phyloP scores from a whole-genome alignment of 768 basidiomycete species.

The Lactarius psammicola region DNA sequence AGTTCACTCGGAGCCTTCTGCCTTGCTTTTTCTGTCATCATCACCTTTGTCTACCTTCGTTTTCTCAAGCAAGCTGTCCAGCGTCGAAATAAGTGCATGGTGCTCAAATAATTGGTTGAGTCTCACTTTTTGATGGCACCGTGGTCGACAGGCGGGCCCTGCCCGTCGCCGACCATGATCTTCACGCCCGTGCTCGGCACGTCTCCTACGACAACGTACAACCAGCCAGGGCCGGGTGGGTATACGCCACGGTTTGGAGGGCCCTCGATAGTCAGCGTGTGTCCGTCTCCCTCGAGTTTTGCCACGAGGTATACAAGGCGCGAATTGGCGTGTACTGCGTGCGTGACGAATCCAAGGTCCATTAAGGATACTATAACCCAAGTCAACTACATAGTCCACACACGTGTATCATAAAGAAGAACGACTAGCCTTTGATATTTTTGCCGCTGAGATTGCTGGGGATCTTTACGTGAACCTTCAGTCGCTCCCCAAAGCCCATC shows the following conservation, averaged over 20 bases:
- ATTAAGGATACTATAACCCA: conserved; percentile 58
- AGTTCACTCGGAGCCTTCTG: conserved; percentile 24
- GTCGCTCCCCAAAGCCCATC: conserved; percentile 47
- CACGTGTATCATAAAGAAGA: not conserved
- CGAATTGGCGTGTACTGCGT: conserved; percentile 71
- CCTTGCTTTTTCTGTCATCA: conserved; percentile 34
- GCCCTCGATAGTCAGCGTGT: conserved; percentile 54
- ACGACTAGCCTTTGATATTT: conserved; percentile 50
- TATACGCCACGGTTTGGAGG: conserved; percentile 66
- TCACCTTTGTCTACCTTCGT: conserved; percentile 40
- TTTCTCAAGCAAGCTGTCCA: conserved; percentile 46
- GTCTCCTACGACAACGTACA: conserved; percentile 65
- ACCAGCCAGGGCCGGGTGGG: conserved; percentile 79
- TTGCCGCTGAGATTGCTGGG: conserved; percentile 39
- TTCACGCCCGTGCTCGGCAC: conserved; percentile 61
- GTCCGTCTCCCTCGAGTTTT: conserved; percentile 43
- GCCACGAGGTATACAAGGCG: conserved; percentile 67
- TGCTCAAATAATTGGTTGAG: not conserved
- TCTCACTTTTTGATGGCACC: conserved; percentile 58
- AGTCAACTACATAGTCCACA: not conserved
- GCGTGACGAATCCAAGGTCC: conserved; percentile 82
- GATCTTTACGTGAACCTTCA: conserved; percentile 45
- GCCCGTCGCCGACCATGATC: conserved; percentile 68
- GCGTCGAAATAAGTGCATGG: not conserved
- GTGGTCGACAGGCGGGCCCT: conserved; percentile 56